Conservation (phyloP, 2,329 filamentous ascomycete genomes). For the Colletotrichum orbiculare region DNA sequence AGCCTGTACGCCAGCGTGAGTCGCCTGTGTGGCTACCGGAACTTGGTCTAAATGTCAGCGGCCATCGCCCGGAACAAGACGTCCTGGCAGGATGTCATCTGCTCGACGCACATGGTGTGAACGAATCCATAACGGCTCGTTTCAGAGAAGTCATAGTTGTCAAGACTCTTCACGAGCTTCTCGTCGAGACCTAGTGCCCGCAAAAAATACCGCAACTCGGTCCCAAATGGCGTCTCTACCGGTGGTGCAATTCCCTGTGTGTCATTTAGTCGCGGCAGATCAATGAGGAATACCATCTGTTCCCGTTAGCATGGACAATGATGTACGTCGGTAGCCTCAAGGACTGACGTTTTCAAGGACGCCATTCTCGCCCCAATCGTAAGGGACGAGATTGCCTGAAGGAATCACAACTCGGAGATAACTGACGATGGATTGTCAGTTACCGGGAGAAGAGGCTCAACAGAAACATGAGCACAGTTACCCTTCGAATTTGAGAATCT, state of each 20-base stretch:
- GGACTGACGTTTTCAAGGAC: constrained; percentile 82
- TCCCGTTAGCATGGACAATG: constrained; percentile 34
- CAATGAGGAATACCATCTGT: constrained; percentile 88
- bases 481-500: constrained; percentile 76
- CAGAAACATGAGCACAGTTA: constrained; percentile 8
- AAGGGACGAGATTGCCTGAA: constrained; percentile 84
- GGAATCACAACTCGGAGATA: constrained; percentile 86
- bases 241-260: constrained; percentile 50
- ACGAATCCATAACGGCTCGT: constrained; percentile 82
- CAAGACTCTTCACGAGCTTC: constrained; percentile 73
- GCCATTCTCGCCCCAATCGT: constrained; percentile 90
- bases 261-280: constrained; percentile 75
- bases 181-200: constrained; percentile 72
- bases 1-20: constrained; percentile 52
- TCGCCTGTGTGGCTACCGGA: constrained; percentile 66
- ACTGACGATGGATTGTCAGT: constrained; percentile 12
- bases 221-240: constrained; percentile 64
- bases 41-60: constrained; percentile 50
- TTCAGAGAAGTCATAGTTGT: constrained; percentile 82
- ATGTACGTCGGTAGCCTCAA: neutral
- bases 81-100: constrained; percentile 14
- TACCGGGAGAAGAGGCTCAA: neutral
- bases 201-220: constrained; percentile 78
- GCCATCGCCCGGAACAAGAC: constrained; percentile 11
- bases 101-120: constrained; percentile 76